These are phyloP conservation scores for Auxenochlorella protothecoides DNA, from an alignment of 139 green algal species.

Conservation along the genomic window DNA sequence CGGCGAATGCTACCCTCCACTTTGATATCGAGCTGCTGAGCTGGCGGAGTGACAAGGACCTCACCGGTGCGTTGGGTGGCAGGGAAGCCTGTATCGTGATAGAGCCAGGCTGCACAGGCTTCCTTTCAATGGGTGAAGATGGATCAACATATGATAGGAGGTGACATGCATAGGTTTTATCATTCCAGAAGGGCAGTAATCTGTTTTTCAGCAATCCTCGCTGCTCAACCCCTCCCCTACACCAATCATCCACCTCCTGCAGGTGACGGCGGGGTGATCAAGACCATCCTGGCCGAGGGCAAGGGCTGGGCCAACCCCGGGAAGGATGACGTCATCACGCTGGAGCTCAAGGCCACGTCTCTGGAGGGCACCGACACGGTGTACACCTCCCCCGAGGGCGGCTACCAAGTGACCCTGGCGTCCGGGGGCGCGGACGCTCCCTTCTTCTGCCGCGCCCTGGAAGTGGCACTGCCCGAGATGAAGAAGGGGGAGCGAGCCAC, in stretches of 20 bases:
- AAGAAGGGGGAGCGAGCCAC: conserved; percentile 47
- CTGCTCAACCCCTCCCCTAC: too few relatives aligned
- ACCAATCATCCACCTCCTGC: neutral
- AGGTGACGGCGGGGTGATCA: conserved; percentile 71
- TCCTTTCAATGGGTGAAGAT: too few relatives aligned
- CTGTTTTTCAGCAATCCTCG: too few relatives aligned
- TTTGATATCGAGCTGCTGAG: conserved; percentile 87
- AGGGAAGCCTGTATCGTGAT: neutral
- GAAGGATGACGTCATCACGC: conserved; percentile 42
- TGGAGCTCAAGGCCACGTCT: too few relatives aligned
- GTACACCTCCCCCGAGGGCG: conserved; percentile 29
- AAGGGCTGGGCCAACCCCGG: conserved; percentile 48
- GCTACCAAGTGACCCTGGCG: conserved; percentile 44
- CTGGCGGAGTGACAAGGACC: conserved; percentile 83
- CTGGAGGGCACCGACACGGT: conserved; percentile 5
- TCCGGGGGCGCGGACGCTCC: neutral
- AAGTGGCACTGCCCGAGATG: conserved; percentile 51
- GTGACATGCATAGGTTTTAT: too few relatives aligned
- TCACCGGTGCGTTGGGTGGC: conserved; percentile 18
- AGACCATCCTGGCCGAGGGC: conserved; percentile 42
- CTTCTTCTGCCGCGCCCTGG: conserved; percentile 35
- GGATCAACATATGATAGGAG: too few relatives aligned
- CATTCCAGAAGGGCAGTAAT: too few relatives aligned
- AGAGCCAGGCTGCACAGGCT: too few relatives aligned
- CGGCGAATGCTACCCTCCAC: conserved; percentile 73